Percentiles rank a stretch among this genome's conserved stretches.
Evolutionary conservation across 176 grass and related monocot species (phyloP).

Genomic region (Oryza punctata): DNA sequence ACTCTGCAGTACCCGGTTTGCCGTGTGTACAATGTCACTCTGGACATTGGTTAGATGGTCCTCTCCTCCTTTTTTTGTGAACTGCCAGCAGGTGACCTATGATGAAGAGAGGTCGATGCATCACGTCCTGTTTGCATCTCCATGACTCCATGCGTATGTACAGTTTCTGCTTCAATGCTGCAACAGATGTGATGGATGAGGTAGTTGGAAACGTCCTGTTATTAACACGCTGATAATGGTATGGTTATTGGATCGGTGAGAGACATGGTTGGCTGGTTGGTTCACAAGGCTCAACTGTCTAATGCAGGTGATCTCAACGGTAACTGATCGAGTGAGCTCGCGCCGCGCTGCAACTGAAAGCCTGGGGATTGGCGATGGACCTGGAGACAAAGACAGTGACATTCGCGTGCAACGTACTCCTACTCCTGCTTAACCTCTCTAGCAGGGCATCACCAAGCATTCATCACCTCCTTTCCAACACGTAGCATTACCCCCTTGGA

Average conservation of each 20-base stretch:
- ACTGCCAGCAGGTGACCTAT: neutral
- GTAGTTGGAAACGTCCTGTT: neutral
- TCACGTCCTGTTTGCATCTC: neutral
- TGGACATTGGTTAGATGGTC: conserved; percentile 18
- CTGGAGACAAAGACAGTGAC: neutral
- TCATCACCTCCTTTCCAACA: neutral
- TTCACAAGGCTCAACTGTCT: neutral
- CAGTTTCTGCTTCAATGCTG: neutral
- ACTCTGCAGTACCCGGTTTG: conserved; percentile 20
- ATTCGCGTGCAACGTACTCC: neutral
- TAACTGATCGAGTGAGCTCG: neutral
- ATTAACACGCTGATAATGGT: neutral
- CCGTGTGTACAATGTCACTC: neutral
- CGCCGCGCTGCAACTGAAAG: neutral
- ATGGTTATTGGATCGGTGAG: neutral
- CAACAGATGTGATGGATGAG: neutral
- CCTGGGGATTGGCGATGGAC: neutral
- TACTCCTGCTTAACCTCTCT: neutral
- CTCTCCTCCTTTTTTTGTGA: neutral
- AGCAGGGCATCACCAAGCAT: neutral
- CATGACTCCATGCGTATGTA: neutral
- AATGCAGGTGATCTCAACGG: neutral
- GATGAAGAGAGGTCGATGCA: neutral
- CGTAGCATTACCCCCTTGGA: neutral
- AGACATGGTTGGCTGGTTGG: neutral